A percentile compares a stretch with the other conserved stretches of the same genome.
Evolutionary conservation across 2,329 filamentous ascomycete genomes (phyloP).

Genomic region (Verticillium klebahnii): DNA sequence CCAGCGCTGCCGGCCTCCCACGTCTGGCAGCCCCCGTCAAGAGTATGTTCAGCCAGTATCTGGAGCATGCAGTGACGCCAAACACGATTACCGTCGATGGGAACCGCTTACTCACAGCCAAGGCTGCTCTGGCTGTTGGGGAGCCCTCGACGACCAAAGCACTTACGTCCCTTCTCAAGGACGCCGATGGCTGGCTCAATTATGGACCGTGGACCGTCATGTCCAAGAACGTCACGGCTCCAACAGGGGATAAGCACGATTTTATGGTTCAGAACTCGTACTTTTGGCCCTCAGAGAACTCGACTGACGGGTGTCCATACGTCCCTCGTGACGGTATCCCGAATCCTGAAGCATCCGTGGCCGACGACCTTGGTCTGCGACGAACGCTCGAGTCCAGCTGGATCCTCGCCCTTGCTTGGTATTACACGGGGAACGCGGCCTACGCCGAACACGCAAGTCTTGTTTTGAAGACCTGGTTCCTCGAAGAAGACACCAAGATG

Average conservation of each 20-base stretch:
- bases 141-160: not conserved
- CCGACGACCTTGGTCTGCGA: conserved; percentile 16
- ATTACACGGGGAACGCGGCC: conserved; percentile 17
- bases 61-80: too few species aligned
- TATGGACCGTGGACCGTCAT: conserved; percentile 21
- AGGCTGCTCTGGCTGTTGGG: not conserved
- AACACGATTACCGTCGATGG: not conserved
- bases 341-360: conserved; percentile 17
- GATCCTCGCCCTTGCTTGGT: conserved; percentile 20
- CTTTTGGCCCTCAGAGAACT: conserved; percentile 16
- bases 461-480: conserved; percentile 21
- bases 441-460: conserved; percentile 17
- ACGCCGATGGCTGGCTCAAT: conserved; percentile 12
- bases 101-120: not conserved
- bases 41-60: too few species aligned
- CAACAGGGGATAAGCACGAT: conserved; percentile 17
- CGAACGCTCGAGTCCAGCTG: conserved; percentile 19
- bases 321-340: conserved; percentile 17
- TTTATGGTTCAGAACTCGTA: conserved; percentile 19
- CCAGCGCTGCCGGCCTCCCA: too few species aligned
- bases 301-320: conserved; percentile 17
- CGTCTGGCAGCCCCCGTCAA: too few species aligned
- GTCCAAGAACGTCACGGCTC: conserved; percentile 12
- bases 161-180: not conserved
- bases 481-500: conserved; percentile 17